These are phyloP conservation scores for Wickerhamomyces queroliae DNA, from an alignment of 805 yeast genomes.

Conservation along the genomic window DNA sequence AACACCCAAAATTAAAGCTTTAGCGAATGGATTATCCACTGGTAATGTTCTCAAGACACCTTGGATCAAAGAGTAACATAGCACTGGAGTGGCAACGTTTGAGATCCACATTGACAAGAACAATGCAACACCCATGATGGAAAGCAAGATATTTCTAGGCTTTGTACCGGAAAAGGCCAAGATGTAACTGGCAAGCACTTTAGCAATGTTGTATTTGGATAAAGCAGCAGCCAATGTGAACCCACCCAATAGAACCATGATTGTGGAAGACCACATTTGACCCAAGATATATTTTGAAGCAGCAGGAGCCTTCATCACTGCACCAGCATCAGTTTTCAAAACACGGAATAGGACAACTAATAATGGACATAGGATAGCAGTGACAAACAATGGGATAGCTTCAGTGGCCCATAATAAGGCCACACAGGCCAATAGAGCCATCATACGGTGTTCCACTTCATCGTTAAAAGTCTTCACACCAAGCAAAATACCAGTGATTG, in stretches of 20 bases:
- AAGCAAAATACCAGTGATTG: conserved; percentile 47
- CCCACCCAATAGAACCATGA: conserved; percentile 85
- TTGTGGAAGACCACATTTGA: conserved; percentile 93
- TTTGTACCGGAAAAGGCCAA: conserved; percentile 75
- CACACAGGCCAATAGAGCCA: conserved; percentile 57
- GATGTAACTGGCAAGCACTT: conserved; percentile 79
- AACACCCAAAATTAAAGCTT: conserved; percentile 82
- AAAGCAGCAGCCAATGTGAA: conserved; percentile 91
- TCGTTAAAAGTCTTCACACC: conserved; percentile 60
- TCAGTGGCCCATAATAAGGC: conserved; percentile 93
- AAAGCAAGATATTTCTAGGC: conserved; percentile 69
- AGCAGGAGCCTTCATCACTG: conserved; percentile 55
- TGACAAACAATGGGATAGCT: conserved; percentile 87
- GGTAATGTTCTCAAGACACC: conserved; percentile 80
- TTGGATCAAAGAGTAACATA: conserved; percentile 81
- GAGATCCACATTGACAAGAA: conserved; percentile 93
- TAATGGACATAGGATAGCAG: conserved; percentile 79
- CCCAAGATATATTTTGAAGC: conserved; percentile 67
- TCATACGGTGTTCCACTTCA: conserved; percentile 52
- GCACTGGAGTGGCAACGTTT: conserved; percentile 94
- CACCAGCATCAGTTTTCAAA: conserved; percentile 43
- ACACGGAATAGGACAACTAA: conserved; percentile 68
- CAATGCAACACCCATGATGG: conserved; percentile 80
- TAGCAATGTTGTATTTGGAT: conserved; percentile 85
- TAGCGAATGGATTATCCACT: conserved; percentile 70